phyloP scores from a whole-genome alignment of 2,329 filamentous ascomycete genomes.

The Botrytis medusae region DNA sequence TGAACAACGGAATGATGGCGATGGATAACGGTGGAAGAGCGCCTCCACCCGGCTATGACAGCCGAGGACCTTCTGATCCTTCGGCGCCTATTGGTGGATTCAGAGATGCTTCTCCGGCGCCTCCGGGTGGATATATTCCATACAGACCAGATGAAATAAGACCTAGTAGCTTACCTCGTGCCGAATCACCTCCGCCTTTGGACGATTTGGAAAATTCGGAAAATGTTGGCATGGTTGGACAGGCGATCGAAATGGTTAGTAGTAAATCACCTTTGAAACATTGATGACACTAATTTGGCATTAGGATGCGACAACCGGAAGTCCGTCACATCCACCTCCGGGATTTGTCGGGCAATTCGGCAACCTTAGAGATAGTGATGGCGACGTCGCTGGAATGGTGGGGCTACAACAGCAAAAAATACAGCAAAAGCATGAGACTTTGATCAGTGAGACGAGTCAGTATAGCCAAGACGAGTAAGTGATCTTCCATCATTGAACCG shows the following conservation, averaged over 20 bases:
- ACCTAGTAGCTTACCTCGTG: slow-evolving; percentile 52
- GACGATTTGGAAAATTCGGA: slow-evolving; percentile 47
- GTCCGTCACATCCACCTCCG: slow-evolving; percentile 45
- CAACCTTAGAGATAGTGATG: slow-evolving; percentile 61
- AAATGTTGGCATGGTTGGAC: slow-evolving; percentile 49
- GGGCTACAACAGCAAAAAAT: slow-evolving; percentile 61
- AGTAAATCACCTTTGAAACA: neutral
- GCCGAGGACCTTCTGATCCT: slow-evolving; percentile 31
- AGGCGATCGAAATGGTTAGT: slow-evolving; percentile 69
- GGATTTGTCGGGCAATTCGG: slow-evolving; percentile 48
- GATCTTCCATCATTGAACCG: neutral
- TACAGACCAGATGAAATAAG: slow-evolving; percentile 31
- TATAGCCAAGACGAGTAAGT: slow-evolving; percentile 75
- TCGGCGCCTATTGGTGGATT: slow-evolving; percentile 26
- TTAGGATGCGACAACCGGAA: slow-evolving; percentile 61
- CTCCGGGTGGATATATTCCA: slow-evolving; percentile 30
- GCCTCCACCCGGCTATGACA: slow-evolving; percentile 42
- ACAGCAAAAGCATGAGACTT: slow-evolving; percentile 48
- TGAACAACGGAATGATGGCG: slow-evolving; percentile 42
- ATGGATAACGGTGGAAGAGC: slow-evolving; percentile 45
- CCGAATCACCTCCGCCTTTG: slow-evolving; percentile 64
- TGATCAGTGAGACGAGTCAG: slow-evolving; percentile 66
- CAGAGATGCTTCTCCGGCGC: slow-evolving; percentile 24
- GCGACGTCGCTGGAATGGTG: slow-evolving; percentile 72
- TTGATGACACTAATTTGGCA: slow-evolving; percentile 1